These are phyloP conservation scores for Fusarium sp. DNA, from an alignment of 2,329 filamentous ascomycete genomes.

Conservation along the genomic window DNA sequence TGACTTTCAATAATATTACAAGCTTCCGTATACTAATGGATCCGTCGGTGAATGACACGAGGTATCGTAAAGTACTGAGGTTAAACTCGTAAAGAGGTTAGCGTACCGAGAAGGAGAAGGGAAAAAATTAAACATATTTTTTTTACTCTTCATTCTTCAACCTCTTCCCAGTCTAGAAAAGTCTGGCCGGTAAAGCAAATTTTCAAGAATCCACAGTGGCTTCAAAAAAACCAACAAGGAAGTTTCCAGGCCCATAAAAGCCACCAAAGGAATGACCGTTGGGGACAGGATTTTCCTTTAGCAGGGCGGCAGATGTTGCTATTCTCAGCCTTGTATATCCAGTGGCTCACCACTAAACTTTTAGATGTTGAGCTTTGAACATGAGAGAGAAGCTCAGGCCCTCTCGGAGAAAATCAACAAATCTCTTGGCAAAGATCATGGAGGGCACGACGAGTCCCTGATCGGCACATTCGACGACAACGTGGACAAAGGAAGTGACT, in stretches of 20 bases:
- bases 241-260: constrained; percentile 2
- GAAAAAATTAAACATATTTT: constrained; percentile 9
- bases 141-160: constrained; percentile 8
- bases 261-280: constrained; percentile 11
- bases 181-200: constrained; percentile 34
- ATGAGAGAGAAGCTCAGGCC: constrained; percentile 16
- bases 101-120: not conserved
- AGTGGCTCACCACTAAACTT: not conserved
- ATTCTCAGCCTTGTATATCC: constrained; percentile 15
- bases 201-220: constrained; percentile 35
- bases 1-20: constrained; percentile 6
- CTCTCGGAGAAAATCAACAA: constrained; percentile 37
- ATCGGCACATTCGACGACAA: constrained; percentile 36
- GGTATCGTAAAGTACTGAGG: constrained; percentile 23
- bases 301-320: constrained; percentile 1
- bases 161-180: constrained; percentile 25
- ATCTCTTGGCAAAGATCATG: constrained; percentile 42
- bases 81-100: constrained; percentile 26
- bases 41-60: constrained; percentile 10
- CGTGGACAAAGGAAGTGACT: not conserved
- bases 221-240: constrained; percentile 15
- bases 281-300: not conserved
- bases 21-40: constrained; percentile 1
- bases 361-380: not conserved
- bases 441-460: constrained; percentile 40